phyloP scores from a whole-genome alignment of 192 early-diverging fungal genomes.

The Podila epicladia region DNA sequence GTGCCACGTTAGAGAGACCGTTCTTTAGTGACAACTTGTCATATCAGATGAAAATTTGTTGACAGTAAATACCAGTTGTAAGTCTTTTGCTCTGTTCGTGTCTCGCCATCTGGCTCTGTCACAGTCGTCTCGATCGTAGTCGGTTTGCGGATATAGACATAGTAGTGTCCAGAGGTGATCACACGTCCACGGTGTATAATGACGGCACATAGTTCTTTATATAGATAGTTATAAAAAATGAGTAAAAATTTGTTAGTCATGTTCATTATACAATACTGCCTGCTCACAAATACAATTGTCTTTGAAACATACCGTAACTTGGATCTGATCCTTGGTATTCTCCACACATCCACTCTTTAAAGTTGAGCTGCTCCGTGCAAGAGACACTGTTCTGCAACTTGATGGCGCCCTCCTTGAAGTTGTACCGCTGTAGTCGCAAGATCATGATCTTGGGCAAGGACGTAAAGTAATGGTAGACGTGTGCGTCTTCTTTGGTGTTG shows the following conservation, averaged over 20 bases:
- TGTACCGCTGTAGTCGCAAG: constrained; percentile 39
- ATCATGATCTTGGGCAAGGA: constrained; percentile 42
- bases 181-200: constrained; percentile 39
- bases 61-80: constrained; percentile 35
- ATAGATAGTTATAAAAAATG: background rate
- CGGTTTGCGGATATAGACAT: constrained; percentile 35
- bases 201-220: constrained; percentile 33
- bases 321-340: constrained; percentile 8
- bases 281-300: background rate
- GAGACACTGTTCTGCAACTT: constrained; percentile 46
- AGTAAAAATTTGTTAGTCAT: no score
- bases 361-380: constrained; percentile 27
- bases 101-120: constrained; percentile 26
- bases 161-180: constrained; percentile 42
- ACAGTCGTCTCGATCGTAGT: constrained; percentile 26
- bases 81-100: constrained; percentile 9
- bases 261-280: background rate
- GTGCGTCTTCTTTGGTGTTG: constrained; percentile 34
- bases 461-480: constrained; percentile 30
- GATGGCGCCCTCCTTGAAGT: constrained; percentile 31
- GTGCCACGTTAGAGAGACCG: background rate
- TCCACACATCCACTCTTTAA: constrained; percentile 30
- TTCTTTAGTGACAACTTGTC: background rate
- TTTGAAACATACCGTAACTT: constrained; percentile 16
- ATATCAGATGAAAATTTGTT: background rate